Evolutionary conservation across 345 rosid genomes (phyloP), one percentile per base, ranked within the genome.

Genomic region (Limnanthes douglasii): DNA sequence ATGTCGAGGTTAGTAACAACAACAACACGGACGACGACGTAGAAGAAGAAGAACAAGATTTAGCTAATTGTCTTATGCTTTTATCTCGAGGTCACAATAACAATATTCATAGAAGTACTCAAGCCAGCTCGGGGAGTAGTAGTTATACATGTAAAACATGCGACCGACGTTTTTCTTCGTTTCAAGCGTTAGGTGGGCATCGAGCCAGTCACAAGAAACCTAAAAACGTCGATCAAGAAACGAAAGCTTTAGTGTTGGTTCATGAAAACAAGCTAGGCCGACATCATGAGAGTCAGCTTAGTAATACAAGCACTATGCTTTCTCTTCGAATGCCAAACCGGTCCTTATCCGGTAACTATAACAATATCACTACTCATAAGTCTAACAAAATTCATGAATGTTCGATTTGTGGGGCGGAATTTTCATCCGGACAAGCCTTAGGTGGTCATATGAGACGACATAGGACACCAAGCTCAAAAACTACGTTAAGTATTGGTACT

Each of bases 141-240:
- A 65, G 59, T 11, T 82, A 70, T 24, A 62, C 62, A 48, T 92
- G 99, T 72, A 85, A 70, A 53, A 85, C 99, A 1, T 90, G 99
- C 54, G 53, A 63, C 55, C 62, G 82, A 34, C 59, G 78, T 33
- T 92, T 92, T 38, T 65, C 79, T 1, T 81, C 96, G 2, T 92
- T 92, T 42, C 99, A 92, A 57, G 99, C 99, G 2, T 59, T 92
- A 14, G 94, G 99, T 5, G 96, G 99, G 3, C 96, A 92, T 37
- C 50, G 85, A 46, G 76, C 96, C 3, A 81, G 94, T 50, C 99
- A 92, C 60, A 81, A 75, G 83, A 92, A 81, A 49, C n/a, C n/a
- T n/a, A n/a, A n/a, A n/a, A n/a, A n/a, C n/a, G n/a, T n/a, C n/a
- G n/a, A n/a, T n/a, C n/a, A n/a, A n/a, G n/a, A n/a, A n/a, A n/a